A percentile compares a stretch with the other conserved stretches of the same genome.
Evolutionary conservation across 345 rosid species (phyloP).

Genomic region (Aurinia saxatilis): DNA sequence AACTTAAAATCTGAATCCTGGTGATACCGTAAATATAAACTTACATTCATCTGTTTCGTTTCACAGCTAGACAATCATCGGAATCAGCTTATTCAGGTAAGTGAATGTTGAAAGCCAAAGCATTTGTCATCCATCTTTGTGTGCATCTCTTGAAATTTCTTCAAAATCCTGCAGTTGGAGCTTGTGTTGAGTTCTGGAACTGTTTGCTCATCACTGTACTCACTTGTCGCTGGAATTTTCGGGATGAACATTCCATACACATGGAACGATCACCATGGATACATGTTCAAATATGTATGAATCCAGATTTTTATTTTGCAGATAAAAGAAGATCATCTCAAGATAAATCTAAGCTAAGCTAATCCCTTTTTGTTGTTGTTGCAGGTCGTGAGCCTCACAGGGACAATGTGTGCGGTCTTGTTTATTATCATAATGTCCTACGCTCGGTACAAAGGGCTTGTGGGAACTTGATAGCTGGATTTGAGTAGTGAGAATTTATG

Average conservation of each 20-base stretch:
- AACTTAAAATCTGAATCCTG: neutral
- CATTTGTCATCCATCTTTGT: neutral
- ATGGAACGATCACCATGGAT: conserved; percentile 65
- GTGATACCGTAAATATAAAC: neutral
- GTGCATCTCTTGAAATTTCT: conserved; percentile 5
- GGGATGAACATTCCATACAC: conserved; percentile 95
- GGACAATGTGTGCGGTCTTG: conserved; percentile 28
- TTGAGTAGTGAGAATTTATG: neutral
- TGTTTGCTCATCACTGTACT: conserved; percentile 50
- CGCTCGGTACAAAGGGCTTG: conserved; percentile 81
- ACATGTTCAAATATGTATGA: conserved; percentile 78
- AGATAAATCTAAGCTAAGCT: neutral
- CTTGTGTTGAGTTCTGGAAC: conserved; percentile 75
- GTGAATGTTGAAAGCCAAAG: neutral
- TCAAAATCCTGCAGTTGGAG: conserved; percentile 52
- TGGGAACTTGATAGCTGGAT: conserved; percentile 55
- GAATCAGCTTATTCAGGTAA: conserved; percentile 95
- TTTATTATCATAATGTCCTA: conserved; percentile 60
- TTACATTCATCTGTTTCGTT: neutral
- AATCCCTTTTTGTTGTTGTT: neutral
- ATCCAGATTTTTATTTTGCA: neutral
- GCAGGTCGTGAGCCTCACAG: conserved; percentile 63
- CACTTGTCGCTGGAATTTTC: conserved; percentile 78
- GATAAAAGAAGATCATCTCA: neutral
- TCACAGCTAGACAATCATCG: conserved; percentile 97